Base-by-base conservation (phyloP, 2,329 filamentous ascomycete species). In the Phyllosticta ampelicida region DNA sequence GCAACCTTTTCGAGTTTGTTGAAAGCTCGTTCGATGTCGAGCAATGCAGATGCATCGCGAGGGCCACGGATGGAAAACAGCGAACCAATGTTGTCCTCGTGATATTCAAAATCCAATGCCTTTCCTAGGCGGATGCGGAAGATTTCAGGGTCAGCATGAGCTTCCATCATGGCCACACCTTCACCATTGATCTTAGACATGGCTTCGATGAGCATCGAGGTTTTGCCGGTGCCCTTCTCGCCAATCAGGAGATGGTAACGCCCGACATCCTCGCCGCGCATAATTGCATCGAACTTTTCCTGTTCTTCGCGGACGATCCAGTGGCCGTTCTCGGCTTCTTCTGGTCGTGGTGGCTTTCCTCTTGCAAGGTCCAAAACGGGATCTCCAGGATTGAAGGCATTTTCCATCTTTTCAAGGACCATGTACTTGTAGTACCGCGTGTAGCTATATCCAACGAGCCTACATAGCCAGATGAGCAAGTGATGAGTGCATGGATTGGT, bases 1-100 rank as follows among this genome's bases (percentile, higher is more conserved):
- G 94, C 94, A 8, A 97, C 89, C 72, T 99, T 99, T 69, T 99
- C 94, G 10, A 99, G 77, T 73, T 99, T 99, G 78, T 99, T 99
- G 70, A 99, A 86, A 0, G 94, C 94, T 26, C 94, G 84, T 70
- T 99, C 94, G 62, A 99, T 96, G 69, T 99, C 94, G 1, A 99
- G 79, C 30, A 99, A 77, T 4, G 94, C 90, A 0, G 90, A 95
- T 2, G 89, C 91, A 67, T 99, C 94, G 50, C 94, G 83, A 0
- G 94, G 94, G 0, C 94, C 94, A 28, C 88, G 84, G 67, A 99
- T 95, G 60, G 89, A 95, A 72, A 99, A 99, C 61, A 99, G 87
- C 5, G 89, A 89, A 51, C 94, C 94, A 62, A 99, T 96, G 68
- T 95, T 96, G 75, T 99, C 94, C 74, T 97, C 94, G 68, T 97